A percentile compares a stretch with the other conserved stretches of the same genome.
Conservation (phyloP, 1,139 yeast species). For the Meyerozyma smithsonii region DNA sequence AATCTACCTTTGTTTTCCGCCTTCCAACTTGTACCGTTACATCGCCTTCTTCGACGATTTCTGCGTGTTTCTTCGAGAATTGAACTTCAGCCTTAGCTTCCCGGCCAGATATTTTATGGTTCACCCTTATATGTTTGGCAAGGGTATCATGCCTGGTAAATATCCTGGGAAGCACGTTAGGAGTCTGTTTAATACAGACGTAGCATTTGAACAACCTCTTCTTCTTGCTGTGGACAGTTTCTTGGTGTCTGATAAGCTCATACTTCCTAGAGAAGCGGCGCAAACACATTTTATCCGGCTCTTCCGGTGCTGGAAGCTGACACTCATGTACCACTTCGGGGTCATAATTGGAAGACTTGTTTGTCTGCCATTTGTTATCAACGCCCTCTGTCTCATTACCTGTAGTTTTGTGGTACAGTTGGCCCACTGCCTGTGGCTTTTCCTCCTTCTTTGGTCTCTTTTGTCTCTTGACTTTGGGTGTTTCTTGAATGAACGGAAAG, state of each 20-base stretch:
- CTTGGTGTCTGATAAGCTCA: constrained; percentile 92
- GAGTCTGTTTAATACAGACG: constrained; percentile 67
- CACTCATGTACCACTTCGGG: constrained; percentile 49
- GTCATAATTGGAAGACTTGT: constrained; percentile 43
- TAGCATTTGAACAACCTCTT: constrained; percentile 84
- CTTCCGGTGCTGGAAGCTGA: constrained; percentile 44
- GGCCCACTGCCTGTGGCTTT: constrained; percentile 6
- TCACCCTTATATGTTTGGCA: constrained; percentile 86
- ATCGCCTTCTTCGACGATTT: constrained; percentile 33
- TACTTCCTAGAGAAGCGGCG: constrained; percentile 91
- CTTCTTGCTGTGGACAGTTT: constrained; percentile 88
- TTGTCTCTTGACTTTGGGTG: not conserved
- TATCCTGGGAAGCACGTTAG: constrained; percentile 54
- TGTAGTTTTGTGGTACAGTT: not conserved
- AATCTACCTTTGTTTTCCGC: constrained; percentile 45
- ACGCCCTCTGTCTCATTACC: constrained; percentile 16
- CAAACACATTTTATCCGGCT: constrained; percentile 56
- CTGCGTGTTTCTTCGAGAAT: constrained; percentile 44
- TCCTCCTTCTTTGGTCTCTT: constrained; percentile 2
- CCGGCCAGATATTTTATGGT: constrained; percentile 69
- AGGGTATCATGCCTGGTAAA: constrained; percentile 93
- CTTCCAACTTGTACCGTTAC: constrained; percentile 46
- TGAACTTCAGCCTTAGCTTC: constrained; percentile 58
- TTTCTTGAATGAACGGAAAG: not conserved
- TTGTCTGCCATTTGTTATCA: constrained; percentile 13